Conservation (phyloP, 139 green algal species). For the Chlorella sorokiniana region DNA sequence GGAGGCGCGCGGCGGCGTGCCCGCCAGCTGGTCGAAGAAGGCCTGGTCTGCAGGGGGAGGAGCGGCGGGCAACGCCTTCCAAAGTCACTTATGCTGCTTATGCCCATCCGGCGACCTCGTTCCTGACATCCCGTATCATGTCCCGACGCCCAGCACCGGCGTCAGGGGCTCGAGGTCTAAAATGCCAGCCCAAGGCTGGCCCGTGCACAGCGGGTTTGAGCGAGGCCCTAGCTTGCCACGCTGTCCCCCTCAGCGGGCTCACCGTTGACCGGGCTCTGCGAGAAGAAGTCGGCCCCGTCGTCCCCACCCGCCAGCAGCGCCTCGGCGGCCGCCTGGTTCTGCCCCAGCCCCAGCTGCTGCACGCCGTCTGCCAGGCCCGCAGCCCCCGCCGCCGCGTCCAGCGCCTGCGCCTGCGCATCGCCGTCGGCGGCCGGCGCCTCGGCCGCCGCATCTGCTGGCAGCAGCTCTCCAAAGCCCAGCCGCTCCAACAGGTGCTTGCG, state of each 20-base stretch:
- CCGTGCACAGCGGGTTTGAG: too few relatives aligned
- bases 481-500: slow-evolving; percentile 76
- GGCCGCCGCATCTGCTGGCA: slow-evolving; percentile 42
- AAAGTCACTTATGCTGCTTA: too few relatives aligned
- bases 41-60: not conserved
- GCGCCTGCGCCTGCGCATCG: not conserved
- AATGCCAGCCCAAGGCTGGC: too few relatives aligned
- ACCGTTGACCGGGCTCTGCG: slow-evolving; percentile 17
- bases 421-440: slow-evolving; percentile 5
- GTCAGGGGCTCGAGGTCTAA: too few relatives aligned
- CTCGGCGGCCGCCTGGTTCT: not conserved
- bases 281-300: slow-evolving; percentile 58
- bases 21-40: slow-evolving; percentile 38
- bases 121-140: too few relatives aligned
- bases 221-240: too few relatives aligned
- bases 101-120: too few relatives aligned
- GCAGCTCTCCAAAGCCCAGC: slow-evolving; percentile 84
- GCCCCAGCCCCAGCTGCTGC: slow-evolving; percentile 30
- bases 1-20: not conserved
- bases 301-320: slow-evolving; percentile 14
- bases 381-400: slow-evolving; percentile 7
- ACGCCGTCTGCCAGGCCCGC: slow-evolving; percentile 36
- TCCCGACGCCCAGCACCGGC: too few relatives aligned
- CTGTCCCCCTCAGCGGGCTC: not conserved
- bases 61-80: too few relatives aligned